Percentiles rank a stretch among this genome's conserved stretches.
Conservation (phyloP, 495 filamentous ascomycete species). For the Choiromyces venosus region DNA sequence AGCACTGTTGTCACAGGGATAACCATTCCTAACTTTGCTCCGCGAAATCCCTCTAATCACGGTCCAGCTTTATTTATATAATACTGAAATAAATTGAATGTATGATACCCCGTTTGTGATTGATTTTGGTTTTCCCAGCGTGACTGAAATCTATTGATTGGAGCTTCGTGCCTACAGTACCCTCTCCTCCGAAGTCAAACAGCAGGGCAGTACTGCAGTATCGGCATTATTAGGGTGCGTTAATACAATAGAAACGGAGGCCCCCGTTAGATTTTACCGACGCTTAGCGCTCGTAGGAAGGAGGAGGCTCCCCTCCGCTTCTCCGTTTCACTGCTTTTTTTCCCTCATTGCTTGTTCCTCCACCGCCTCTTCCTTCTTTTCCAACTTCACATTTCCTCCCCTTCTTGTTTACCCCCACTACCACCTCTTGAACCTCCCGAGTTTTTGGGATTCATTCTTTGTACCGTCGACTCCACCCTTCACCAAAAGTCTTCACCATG, state of each 20-base stretch:
- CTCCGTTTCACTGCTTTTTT: constrained; percentile 39
- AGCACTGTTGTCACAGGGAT: no score
- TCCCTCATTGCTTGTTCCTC: constrained; percentile 36
- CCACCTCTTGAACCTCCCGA: not conserved
- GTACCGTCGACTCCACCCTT: not conserved
- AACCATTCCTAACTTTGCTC: no score
- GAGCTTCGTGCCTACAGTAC: not conserved
- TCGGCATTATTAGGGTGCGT: not conserved
- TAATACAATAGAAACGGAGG: constrained; percentile 5
- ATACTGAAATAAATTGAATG: not conserved
- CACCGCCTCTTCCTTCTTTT: constrained; percentile 41
- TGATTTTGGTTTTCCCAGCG: not conserved
- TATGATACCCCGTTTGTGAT: not conserved
- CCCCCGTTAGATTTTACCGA: constrained; percentile 7
- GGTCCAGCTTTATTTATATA: not conserved
- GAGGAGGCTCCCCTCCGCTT: constrained; percentile 24
- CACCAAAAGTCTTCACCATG: constrained; percentile 40
- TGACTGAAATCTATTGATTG: not conserved
- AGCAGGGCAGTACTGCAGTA: not conserved
- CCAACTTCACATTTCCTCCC: constrained; percentile 44
- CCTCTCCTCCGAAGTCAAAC: not conserved
- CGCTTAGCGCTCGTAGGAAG: constrained; percentile 23
- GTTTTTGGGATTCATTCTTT: not conserved
- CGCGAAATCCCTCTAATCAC: no score
- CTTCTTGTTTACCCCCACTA: constrained; percentile 38